Evolutionary conservation across 140 eudicot species (phyloP).

Genomic region (Stevia rebaudiana): DNA sequence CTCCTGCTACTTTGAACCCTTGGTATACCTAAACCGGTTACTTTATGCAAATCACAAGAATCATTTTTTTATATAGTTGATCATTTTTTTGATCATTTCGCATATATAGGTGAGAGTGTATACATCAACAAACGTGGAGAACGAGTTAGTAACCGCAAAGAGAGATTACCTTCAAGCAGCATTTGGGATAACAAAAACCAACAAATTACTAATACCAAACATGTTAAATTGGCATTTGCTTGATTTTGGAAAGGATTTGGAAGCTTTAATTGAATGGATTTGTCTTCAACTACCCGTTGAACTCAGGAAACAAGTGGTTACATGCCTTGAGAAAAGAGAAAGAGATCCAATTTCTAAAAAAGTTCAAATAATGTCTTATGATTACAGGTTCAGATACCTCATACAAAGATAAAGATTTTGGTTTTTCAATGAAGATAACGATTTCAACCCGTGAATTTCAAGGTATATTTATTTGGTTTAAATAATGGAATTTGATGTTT

Average conservation of each 20-base stretch:
- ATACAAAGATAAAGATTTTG: constrained; percentile 35
- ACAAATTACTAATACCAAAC: constrained; percentile 61
- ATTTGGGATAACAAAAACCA: constrained; percentile 44
- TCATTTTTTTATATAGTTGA: too few species aligned
- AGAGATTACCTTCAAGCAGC: constrained; percentile 78
- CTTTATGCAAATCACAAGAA: too few species aligned
- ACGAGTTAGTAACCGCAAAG: constrained; percentile 67
- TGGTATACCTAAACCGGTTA: too few species aligned
- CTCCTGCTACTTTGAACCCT: too few species aligned
- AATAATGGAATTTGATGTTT: constrained; percentile 1
- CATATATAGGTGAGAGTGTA: constrained; percentile 79
- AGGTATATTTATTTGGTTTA: constrained; percentile 1
- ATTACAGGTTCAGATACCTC: constrained; percentile 80
- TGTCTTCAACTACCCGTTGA: constrained; percentile 77
- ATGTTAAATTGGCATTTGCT: constrained; percentile 75
- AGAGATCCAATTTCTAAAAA: constrained; percentile 44
- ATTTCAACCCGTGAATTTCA: constrained; percentile 6
- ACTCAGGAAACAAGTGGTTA: constrained; percentile 49
- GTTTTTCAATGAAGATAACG: constrained; percentile 1
- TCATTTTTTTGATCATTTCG: too few species aligned
- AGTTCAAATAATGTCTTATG: constrained; percentile 54
- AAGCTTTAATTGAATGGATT: constrained; percentile 79
- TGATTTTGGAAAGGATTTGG: constrained; percentile 78
- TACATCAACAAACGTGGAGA: constrained; percentile 64
- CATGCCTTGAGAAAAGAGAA: constrained; percentile 52